These are phyloP conservation scores for Tuber borchii DNA, from an alignment of 495 filamentous ascomycete species.

Conservation along the genomic window DNA sequence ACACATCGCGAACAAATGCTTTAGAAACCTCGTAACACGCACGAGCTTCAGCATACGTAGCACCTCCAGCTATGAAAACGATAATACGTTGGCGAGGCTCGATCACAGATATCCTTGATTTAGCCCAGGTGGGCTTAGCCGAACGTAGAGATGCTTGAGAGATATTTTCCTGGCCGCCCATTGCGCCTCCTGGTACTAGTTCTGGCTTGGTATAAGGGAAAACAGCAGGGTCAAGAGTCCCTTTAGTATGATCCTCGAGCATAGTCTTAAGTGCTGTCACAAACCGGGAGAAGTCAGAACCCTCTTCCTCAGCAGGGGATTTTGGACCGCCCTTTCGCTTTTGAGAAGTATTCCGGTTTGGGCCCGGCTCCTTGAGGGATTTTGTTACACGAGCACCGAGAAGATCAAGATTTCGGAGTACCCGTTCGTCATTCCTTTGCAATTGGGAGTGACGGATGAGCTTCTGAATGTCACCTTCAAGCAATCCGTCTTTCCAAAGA, in stretches of 20 bases:
- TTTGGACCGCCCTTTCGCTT: conserved; percentile 40
- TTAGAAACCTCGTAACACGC: conserved; percentile 82
- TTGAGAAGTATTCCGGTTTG: conserved; percentile 64
- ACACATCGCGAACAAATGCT: conserved; percentile 66
- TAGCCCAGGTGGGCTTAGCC: conserved; percentile 88
- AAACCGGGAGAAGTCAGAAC: conserved; percentile 61
- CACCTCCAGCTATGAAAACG: conserved; percentile 93
- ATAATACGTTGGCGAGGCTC: conserved; percentile 87
- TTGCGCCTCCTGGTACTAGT: conserved; percentile 49
- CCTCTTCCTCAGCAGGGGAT: conserved; percentile 52
- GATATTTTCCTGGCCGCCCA: conserved; percentile 53
- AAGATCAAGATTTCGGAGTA: conserved; percentile 70
- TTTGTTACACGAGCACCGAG: conserved; percentile 72
- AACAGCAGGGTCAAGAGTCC: conserved; percentile 58
- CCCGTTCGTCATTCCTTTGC: conserved; percentile 61
- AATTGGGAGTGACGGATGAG: conserved; percentile 78
- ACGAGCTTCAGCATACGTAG: conserved; percentile 82
- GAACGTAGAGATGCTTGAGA: conserved; percentile 74
- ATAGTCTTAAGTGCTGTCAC: conserved; percentile 67
- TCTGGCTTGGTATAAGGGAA: conserved; percentile 83
- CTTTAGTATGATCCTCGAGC: conserved; percentile 66
- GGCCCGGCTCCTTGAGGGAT: conserved; percentile 61
- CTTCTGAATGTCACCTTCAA: conserved; percentile 75
- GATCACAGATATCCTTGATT: conserved; percentile 62
- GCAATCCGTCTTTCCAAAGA: conserved; percentile 79